phyloP scores from a whole-genome alignment of 1,139 yeast genomes.

The Casaregolazyma suthepensis region DNA sequence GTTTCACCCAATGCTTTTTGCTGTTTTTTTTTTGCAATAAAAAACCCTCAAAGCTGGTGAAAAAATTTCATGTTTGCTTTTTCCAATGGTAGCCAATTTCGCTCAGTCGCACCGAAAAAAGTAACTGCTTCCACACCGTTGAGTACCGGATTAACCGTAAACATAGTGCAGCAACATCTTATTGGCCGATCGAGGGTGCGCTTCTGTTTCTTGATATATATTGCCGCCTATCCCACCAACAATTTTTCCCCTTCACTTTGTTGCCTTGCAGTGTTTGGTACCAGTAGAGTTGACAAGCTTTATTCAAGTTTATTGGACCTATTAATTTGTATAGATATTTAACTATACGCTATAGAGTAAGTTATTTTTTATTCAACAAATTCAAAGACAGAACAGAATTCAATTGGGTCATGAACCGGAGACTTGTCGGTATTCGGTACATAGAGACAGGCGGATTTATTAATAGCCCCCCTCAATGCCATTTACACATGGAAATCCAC shows the following conservation, averaged over 20 bases:
- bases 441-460: no score
- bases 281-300: neutral
- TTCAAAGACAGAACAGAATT: neutral
- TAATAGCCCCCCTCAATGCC: no score
- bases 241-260: slow-evolving; percentile 4
- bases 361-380: neutral
- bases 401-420: no score
- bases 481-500: neutral
- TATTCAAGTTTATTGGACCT: neutral
- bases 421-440: no score
- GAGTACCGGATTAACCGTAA: slow-evolving; percentile 8
- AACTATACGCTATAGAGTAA: neutral
- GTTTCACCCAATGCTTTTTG: neutral
- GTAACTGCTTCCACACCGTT: slow-evolving; percentile 2
- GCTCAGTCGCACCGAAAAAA: slow-evolving; percentile 1
- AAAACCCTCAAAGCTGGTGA: neutral
- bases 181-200: slow-evolving; percentile 5
- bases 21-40: neutral
- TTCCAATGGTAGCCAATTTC: neutral
- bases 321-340: neutral
- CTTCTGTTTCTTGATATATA: slow-evolving; percentile 1
- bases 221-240: slow-evolving; percentile 1
- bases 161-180: neutral
- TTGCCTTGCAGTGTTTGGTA: slow-evolving; percentile 7
- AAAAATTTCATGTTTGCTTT: neutral